These are phyloP conservation scores for Spathaspora passalidarum DNA, from an alignment of 805 yeast genomes.

Conservation along the genomic window DNA sequence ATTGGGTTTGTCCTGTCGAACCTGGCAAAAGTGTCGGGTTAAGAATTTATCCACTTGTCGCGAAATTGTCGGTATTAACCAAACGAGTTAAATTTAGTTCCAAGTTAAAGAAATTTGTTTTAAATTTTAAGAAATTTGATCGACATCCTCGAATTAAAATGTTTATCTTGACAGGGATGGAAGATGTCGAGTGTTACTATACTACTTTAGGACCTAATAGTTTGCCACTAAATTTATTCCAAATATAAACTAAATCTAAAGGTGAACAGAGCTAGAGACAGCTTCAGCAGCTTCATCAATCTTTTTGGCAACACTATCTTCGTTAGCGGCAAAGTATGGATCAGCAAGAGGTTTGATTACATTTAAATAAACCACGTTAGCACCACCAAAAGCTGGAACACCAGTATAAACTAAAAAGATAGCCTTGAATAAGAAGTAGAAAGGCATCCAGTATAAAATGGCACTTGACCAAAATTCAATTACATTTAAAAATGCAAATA, in stretches of 20 bases:
- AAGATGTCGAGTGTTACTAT: slow-evolving; percentile 10
- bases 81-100: slow-evolving; percentile 5
- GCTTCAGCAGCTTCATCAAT: slow-evolving; percentile 49
- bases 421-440: slow-evolving; percentile 93
- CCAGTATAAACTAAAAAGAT: slow-evolving; percentile 82
- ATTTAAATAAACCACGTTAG: slow-evolving; percentile 61
- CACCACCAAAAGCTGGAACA: slow-evolving; percentile 86
- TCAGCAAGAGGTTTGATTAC: slow-evolving; percentile 66
- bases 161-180: slow-evolving; percentile 8
- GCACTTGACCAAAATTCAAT: slow-evolving; percentile 95
- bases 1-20: slow-evolving; percentile 6
- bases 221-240: background rate
- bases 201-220: background rate
- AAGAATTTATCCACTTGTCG: slow-evolving; percentile 4
- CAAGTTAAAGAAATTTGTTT: background rate
- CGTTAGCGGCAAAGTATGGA: slow-evolving; percentile 3
- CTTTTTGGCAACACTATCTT: slow-evolving; percentile 30
- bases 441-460: slow-evolving; percentile 92
- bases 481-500: slow-evolving; percentile 88
- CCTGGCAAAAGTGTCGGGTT: slow-evolving; percentile 6
- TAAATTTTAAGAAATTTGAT: slow-evolving; percentile 1
- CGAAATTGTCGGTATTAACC: background rate
- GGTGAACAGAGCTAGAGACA: slow-evolving; percentile 22
- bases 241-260: slow-evolving; percentile 2
- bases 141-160: background rate